Evolutionary conservation across 78 protist genomes (phyloP).

Genomic region (Dictyostelium intermedium): DNA sequence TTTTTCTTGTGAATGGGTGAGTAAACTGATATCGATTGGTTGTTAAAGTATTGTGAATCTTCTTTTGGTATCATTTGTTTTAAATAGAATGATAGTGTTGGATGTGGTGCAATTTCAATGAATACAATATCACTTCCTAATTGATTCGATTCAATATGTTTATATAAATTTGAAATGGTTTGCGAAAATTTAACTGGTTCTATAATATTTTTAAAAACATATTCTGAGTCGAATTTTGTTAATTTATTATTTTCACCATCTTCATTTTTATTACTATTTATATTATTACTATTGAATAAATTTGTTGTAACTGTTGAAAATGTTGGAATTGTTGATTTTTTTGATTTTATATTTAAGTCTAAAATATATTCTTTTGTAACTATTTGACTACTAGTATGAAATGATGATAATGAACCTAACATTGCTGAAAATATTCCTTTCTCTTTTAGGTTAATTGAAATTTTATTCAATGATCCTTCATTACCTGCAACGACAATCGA

Average conservation of each 20-base stretch:
- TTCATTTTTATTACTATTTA: too few species aligned
- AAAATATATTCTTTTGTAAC: background rate
- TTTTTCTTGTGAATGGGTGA: too few species aligned
- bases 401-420: conserved; percentile 16
- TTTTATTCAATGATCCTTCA: background rate
- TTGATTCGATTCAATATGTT: background rate
- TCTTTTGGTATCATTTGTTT: background rate
- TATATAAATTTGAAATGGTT: conserved; percentile 15
- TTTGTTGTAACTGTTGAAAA: background rate
- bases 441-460: background rate
- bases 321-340: background rate
- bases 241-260: too few species aligned
- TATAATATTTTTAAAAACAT: background rate
- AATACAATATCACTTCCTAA: conserved; percentile 8
- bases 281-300: background rate
- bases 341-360: background rate
- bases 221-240: background rate
- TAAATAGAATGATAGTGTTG: background rate
- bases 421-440: background rate
- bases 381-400: conserved; percentile 3
- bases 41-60: background rate
- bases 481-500: conserved; percentile 47
- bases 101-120: conserved; percentile 43
- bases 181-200: background rate
- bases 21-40: background rate